Percentiles rank a stretch among this genome's conserved stretches.
Conservation (phyloP, 2,329 filamentous ascomycete genomes). For the Colletotrichum chlorophyti region DNA sequence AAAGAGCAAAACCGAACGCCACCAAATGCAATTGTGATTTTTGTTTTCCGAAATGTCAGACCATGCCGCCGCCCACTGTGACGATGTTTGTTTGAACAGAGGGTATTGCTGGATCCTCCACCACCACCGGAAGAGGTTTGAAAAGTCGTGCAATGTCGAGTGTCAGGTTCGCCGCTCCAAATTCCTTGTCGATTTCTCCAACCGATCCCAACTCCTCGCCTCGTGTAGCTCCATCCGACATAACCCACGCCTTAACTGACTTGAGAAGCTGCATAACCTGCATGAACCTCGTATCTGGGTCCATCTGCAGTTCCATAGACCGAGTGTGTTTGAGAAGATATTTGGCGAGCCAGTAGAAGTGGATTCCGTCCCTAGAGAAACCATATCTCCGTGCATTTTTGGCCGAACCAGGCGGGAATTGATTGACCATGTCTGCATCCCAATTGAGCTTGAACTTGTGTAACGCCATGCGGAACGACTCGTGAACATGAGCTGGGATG, state of each 20-base stretch:
- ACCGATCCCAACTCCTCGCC: constrained; percentile 74
- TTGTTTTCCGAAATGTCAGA: constrained; percentile 37
- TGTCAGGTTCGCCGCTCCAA: constrained; percentile 68
- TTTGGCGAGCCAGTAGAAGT: constrained; percentile 76
- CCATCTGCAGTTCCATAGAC: constrained; percentile 58
- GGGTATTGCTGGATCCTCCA: constrained; percentile 49
- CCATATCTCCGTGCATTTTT: constrained; percentile 66
- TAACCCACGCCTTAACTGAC: constrained; percentile 65
- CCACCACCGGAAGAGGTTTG: constrained; percentile 60
- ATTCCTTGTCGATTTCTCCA: constrained; percentile 71
- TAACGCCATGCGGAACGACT: constrained; percentile 62
- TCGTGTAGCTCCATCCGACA: constrained; percentile 67
- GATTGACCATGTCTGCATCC: constrained; percentile 72
- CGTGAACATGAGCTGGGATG: constrained; percentile 53
- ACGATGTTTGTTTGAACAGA: constrained; percentile 50
- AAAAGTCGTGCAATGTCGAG: constrained; percentile 77
- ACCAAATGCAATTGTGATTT: constrained; percentile 34
- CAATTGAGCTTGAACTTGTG: constrained; percentile 77
- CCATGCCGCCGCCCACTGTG: constrained; percentile 38
- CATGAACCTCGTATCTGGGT: constrained; percentile 65
- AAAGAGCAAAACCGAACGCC: constrained; percentile 28
- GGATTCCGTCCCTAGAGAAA: constrained; percentile 74
- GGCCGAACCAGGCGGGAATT: constrained; percentile 63
- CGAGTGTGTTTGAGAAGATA: constrained; percentile 67
- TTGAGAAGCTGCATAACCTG: constrained; percentile 68